phyloP scores from a whole-genome alignment of 768 basidiomycete genomes.

The Hysterangium stoloniferum region DNA sequence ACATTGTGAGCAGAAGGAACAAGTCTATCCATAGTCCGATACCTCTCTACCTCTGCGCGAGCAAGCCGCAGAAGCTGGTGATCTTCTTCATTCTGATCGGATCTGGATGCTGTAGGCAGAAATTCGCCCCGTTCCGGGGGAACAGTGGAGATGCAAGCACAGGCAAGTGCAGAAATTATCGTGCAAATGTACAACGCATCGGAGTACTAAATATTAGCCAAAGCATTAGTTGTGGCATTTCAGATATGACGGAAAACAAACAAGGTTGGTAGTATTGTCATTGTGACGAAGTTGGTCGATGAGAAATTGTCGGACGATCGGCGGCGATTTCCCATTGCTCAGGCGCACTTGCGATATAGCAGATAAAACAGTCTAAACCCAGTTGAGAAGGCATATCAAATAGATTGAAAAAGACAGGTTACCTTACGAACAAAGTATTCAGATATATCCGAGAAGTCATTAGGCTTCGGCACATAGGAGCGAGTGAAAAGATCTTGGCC shows the following conservation, averaged over 20 bases:
- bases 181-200: constrained; percentile 89
- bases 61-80: constrained; percentile 64
- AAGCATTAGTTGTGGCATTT: constrained; percentile 10
- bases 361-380: constrained; percentile 59
- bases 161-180: constrained; percentile 74
- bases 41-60: constrained; percentile 77
- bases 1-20: constrained; percentile 94
- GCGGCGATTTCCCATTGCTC: constrained; percentile 78
- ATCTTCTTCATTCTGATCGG: constrained; percentile 63
- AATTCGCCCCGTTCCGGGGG: constrained; percentile 79
- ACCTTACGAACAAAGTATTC: constrained; percentile 97
- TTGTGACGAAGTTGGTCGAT: constrained; percentile 93
- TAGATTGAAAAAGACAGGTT: constrained; percentile 16
- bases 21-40: constrained; percentile 89
- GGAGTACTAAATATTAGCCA: constrained; percentile 51
- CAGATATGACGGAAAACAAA: constrained; percentile 31
- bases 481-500: constrained; percentile 80
- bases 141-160: constrained; percentile 66
- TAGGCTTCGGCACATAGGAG: constrained; percentile 89
- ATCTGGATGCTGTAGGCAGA: constrained; percentile 55
- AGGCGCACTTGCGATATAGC: constrained; percentile 84
- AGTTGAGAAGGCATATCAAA: neutral
- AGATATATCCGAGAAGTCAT: constrained; percentile 84
- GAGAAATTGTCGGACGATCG: constrained; percentile 78
- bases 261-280: constrained; percentile 87